Percentiles rank a stretch among this genome's conserved stretches.
Evolutionary conservation across 2,329 filamentous ascomycete species (phyloP).

Genomic region (Coniochaeta ligniaria): DNA sequence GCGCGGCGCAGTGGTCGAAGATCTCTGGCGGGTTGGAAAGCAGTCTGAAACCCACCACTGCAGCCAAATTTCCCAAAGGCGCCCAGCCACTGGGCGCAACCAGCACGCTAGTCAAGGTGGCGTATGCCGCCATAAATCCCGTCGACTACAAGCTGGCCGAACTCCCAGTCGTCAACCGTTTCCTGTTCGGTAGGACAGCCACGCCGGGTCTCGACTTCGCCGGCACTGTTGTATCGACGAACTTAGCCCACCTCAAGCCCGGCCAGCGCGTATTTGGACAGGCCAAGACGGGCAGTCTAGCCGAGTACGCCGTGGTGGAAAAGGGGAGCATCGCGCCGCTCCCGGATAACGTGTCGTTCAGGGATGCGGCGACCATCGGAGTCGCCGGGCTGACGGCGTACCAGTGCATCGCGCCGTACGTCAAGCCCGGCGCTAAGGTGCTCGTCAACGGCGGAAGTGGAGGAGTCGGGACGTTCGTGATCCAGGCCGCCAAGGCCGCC

Average conservation of each 20-base stretch:
- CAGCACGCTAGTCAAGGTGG: conserved; percentile 30
- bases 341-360: background rate
- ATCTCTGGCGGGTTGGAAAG: conserved; percentile 21
- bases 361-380: conserved; percentile 10
- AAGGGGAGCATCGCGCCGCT: background rate
- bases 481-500: conserved; percentile 27
- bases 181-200: conserved; percentile 29
- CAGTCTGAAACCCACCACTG: conserved; percentile 19
- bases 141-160: conserved; percentile 42
- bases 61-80: conserved; percentile 8
- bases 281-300: conserved; percentile 10
- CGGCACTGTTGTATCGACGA: conserved; percentile 33
- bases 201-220: conserved; percentile 43
- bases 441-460: conserved; percentile 29
- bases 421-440: conserved; percentile 11
- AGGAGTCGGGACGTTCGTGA: conserved; percentile 25
- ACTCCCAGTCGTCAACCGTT: conserved; percentile 27
- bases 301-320: conserved; percentile 9
- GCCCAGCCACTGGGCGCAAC: conserved; percentile 22
- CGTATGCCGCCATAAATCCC: conserved; percentile 36
- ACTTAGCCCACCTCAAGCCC: conserved; percentile 2
- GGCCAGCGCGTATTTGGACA: conserved; percentile 13
- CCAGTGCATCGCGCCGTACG: conserved; percentile 12
- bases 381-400: conserved; percentile 16
- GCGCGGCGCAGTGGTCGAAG: conserved; percentile 12